Evolutionary conservation across 129 eudicot species (phyloP), one percentile per base, ranked within the genome.

Genomic region (Tanacetum coccineum): DNA sequence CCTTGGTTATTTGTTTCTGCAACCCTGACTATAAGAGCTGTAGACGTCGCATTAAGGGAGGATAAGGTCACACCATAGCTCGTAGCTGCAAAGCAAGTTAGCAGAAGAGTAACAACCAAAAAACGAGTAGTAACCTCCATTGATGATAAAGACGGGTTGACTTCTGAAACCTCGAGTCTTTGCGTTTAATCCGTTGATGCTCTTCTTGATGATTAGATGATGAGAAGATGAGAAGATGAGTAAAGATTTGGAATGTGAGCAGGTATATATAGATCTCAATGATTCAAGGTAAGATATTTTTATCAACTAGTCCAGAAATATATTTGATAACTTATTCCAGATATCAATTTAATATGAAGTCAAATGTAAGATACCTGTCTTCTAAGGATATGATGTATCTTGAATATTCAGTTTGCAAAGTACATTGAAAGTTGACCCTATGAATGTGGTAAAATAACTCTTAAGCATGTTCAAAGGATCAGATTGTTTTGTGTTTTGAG

Each of bases 1-100:
- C 89, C 87, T 87, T 76, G 77, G 19, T 75, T 81, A 28, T 62
- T 36, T 22, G 72, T 54, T 28, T 28, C 6, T 32, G 79, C 64
- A 62, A 87, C 32, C 1, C 77, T 72, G 22, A 87, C 87, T 81
- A 83, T n/a, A n/a, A n/a, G n/a, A n/a, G n/a, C n/a, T n/a, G n/a
- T n/a, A n/a, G n/a, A n/a, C 47, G 80, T 76, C 10, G 22, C 70
- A 1, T 62, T 77, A 52, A 83, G 87, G 74, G 89, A 77, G 12
- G 85, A 74, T 32, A 84, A 79, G 47, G 77, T 71, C 2, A 53
- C 76, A 30, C 80, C 84, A 52, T 72, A 61, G 68, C 74, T 26
- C 13, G 80, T 74, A 12, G 76, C 64, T 30, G 68, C 74, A 36
- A 81, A 71, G 42, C 73, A 70, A 6, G 75, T 79, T 32, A 84